phyloP scores from a whole-genome alignment of 2,329 filamentous ascomycete species.

The Sclerotiophoma versabilis region DNA sequence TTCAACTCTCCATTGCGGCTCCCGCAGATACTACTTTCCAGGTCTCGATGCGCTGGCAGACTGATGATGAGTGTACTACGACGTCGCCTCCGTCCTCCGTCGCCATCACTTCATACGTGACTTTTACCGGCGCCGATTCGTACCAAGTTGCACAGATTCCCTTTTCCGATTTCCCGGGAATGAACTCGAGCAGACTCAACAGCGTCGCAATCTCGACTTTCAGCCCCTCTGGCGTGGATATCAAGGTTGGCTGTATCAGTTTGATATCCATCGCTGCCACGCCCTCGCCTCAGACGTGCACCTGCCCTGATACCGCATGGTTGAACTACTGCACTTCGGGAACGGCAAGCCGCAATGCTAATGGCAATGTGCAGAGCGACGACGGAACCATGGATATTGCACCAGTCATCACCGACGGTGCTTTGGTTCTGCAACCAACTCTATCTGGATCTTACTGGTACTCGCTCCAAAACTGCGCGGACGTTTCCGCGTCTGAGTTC shows the following conservation, averaged over 20 bases:
- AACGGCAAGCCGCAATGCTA: slow-evolving; percentile 5
- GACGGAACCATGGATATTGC: slow-evolving; percentile 12
- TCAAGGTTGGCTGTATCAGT: slow-evolving; percentile 16
- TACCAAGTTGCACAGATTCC: slow-evolving; percentile 15
- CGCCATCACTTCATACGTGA: slow-evolving; percentile 15
- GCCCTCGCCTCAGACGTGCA: slow-evolving; percentile 1
- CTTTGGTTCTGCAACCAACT: slow-evolving; percentile 8
- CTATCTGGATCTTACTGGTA: slow-evolving; percentile 15
- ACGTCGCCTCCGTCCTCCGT: slow-evolving; percentile 6
- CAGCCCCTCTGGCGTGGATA: slow-evolving; percentile 1
- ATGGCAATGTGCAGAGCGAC: slow-evolving; percentile 12
- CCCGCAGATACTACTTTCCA: slow-evolving; percentile 7
- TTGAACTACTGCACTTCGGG: slow-evolving; percentile 17
- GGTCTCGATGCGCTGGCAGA: slow-evolving; percentile 13
- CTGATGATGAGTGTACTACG: slow-evolving; percentile 1
- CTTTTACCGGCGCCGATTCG: background rate
- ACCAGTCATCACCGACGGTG: slow-evolving; percentile 5
- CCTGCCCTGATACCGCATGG: slow-evolving; percentile 12
- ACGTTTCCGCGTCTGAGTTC: slow-evolving; percentile 2
- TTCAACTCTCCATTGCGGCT: slow-evolving; percentile 13
- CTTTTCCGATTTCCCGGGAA: slow-evolving; percentile 11
- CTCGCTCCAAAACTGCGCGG: slow-evolving; percentile 9
- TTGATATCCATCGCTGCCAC: background rate
- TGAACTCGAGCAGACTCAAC: slow-evolving; percentile 13
- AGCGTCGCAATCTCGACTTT: slow-evolving; percentile 11